These are phyloP conservation scores for Penicillium digitatum DNA, from an alignment of 2,329 filamentous ascomycete genomes.

Conservation along the genomic window DNA sequence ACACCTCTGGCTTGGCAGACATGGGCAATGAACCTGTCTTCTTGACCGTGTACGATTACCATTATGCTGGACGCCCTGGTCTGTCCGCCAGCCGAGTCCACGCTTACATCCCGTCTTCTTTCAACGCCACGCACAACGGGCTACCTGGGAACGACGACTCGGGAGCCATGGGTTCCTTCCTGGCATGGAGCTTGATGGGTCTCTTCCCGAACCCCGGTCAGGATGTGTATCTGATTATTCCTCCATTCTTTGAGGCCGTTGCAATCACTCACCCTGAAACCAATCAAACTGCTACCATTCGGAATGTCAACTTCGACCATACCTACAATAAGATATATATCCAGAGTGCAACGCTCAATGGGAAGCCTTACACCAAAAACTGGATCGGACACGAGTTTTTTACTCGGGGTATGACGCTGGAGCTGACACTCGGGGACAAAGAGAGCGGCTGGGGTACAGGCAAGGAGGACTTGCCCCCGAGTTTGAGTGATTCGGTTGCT, in stretches of 20 bases:
- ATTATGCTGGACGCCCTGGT: conserved; percentile 62
- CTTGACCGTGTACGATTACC: conserved; percentile 62
- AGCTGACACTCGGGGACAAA: conserved; percentile 56
- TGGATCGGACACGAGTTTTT: conserved; percentile 68
- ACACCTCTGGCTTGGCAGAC: conserved; percentile 59
- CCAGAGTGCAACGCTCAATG: conserved; percentile 61
- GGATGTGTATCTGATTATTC: conserved; percentile 63
- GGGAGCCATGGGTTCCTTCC: conserved; percentile 65
- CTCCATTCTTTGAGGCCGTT: conserved; percentile 60
- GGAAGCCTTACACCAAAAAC: conserved; percentile 57
- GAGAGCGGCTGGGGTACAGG: conserved; percentile 63
- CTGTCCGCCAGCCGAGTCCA: conserved; percentile 51
- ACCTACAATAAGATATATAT: conserved; percentile 57
- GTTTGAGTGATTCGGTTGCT: conserved; percentile 17
- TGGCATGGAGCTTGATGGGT: conserved; percentile 64
- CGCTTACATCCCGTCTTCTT: conserved; percentile 60
- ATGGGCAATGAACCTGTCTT: conserved; percentile 63
- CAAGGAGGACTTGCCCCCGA: conserved; percentile 58
- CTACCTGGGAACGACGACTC: conserved; percentile 66
- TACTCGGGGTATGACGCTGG: conserved; percentile 59
- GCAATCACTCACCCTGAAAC: conserved; percentile 56
- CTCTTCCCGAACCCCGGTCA: conserved; percentile 65
- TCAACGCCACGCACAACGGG: conserved; percentile 54
- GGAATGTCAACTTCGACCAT: conserved; percentile 58
- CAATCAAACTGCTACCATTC: conserved; percentile 56